These are phyloP conservation scores for Sphaerulina populicola DNA, from an alignment of 2,329 filamentous ascomycete genomes.

Conservation along the genomic window DNA sequence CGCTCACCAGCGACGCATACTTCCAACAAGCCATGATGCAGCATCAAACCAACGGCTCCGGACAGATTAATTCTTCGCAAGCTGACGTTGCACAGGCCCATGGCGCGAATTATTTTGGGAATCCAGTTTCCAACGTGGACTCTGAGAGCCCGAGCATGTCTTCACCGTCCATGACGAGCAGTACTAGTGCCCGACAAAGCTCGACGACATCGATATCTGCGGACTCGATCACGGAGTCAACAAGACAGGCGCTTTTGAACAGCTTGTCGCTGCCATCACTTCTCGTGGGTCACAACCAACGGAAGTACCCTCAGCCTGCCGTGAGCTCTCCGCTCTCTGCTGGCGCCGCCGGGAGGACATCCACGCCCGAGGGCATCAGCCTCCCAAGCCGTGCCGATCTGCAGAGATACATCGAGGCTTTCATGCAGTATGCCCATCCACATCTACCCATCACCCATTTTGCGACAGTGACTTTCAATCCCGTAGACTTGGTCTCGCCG, in stretches of 20 bases:
- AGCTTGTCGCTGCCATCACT: constrained; percentile 53
- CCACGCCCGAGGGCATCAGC: constrained; percentile 38
- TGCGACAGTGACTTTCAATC: constrained; percentile 82
- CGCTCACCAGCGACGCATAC: constrained; percentile 59
- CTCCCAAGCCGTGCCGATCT: constrained; percentile 78
- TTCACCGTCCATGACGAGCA: constrained; percentile 60
- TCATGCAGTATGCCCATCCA: constrained; percentile 86
- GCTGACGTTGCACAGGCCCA: constrained; percentile 29
- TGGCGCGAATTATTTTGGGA: constrained; percentile 54
- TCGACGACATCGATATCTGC: constrained; percentile 54
- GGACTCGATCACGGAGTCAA: constrained; percentile 59
- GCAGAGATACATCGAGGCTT: constrained; percentile 81
- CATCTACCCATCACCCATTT: constrained; percentile 93
- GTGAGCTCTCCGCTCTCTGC: constrained; percentile 47
- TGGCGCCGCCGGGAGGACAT: constrained; percentile 24
- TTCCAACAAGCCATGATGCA: constrained; percentile 63
- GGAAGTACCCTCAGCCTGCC: constrained; percentile 53
- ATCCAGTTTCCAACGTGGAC: constrained; percentile 52
- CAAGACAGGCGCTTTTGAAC: constrained; percentile 54
- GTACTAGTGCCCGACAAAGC: constrained; percentile 50
- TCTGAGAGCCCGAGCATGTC: constrained; percentile 57
- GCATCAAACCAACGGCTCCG: constrained; percentile 33
- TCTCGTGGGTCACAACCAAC: constrained; percentile 42
- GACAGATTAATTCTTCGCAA: constrained; percentile 17
- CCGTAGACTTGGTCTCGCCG: constrained; percentile 53